These are phyloP conservation scores for Tetraselmis striata DNA, from an alignment of 139 green algal species.

Conservation along the genomic window DNA sequence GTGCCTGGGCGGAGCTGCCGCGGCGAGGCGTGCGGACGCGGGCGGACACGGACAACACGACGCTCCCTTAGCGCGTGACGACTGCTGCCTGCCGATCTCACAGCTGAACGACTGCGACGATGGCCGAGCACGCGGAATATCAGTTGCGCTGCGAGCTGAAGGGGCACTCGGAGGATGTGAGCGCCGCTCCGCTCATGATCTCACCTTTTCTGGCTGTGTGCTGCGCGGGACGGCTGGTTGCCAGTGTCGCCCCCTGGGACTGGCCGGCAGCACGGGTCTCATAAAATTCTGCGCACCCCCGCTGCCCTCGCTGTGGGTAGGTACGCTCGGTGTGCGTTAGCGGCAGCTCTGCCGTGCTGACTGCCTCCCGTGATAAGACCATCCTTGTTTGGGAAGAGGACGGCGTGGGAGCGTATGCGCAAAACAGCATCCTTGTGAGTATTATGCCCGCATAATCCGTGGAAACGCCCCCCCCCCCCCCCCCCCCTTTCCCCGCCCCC, in stretches of 20 bases:
- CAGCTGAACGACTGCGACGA: too few species aligned
- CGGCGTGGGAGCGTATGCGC: background rate
- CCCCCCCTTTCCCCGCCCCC: background rate
- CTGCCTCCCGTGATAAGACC: background rate
- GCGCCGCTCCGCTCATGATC: too few species aligned
- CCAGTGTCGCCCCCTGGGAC: background rate
- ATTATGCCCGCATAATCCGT: background rate
- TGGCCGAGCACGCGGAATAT: too few species aligned
- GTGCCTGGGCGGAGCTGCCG: too few species aligned
- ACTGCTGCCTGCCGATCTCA: too few species aligned
- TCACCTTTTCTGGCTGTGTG: background rate
- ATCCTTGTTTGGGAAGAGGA: background rate
- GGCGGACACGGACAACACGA: too few species aligned
- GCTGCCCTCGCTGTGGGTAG: background rate
- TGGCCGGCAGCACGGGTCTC: background rate
- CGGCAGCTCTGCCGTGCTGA: background rate
- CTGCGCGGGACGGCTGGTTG: background rate
- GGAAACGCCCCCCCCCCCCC: background rate
- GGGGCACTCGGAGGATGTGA: constrained; percentile 58
- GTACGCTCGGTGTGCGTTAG: background rate
- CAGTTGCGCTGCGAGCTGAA: constrained; percentile 45
- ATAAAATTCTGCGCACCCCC: too few species aligned
- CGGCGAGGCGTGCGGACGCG: too few species aligned
- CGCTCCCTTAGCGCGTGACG: too few species aligned
- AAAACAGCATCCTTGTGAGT: background rate